phyloP scores from a whole-genome alignment of 2,329 filamentous ascomycete species.

The Geoglossum cookeanum region DNA sequence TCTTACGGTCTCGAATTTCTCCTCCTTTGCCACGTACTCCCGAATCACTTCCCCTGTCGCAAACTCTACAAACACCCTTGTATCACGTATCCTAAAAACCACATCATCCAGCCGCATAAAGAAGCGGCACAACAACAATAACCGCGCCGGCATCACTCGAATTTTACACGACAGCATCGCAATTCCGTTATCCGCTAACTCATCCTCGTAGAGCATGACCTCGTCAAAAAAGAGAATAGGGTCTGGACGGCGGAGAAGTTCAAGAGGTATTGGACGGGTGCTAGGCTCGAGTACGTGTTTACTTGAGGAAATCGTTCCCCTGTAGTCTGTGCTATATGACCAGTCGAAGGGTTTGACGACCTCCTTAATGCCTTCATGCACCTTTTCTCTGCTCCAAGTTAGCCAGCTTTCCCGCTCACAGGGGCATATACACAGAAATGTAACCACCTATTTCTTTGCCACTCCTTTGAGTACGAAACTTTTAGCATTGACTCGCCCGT shows the following conservation, averaged over 20 bases:
- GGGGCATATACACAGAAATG: neutral
- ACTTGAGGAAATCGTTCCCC: conserved; percentile 38
- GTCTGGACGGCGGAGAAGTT: conserved; percentile 71
- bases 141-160: conserved; percentile 73
- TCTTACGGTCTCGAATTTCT: conserved; percentile 56
- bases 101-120: conserved; percentile 92
- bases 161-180: conserved; percentile 80
- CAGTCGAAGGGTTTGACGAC: conserved; percentile 95
- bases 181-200: conserved; percentile 94
- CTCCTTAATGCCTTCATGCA: conserved; percentile 72
- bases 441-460: conserved; percentile 46
- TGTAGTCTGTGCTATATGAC: conserved; percentile 86
- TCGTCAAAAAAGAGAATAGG: conserved; percentile 96
- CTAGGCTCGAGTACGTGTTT: conserved; percentile 22
- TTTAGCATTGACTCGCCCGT: conserved; percentile 79
- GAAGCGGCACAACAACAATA: conserved; percentile 68
- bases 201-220: conserved; percentile 89
- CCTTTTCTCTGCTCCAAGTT: conserved; percentile 42
- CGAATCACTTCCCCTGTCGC: conserved; percentile 57
- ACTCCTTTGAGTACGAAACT: conserved; percentile 81
- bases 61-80: conserved; percentile 83
- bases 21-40: conserved; percentile 82
- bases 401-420: neutral
- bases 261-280: conserved; percentile 53
- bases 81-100: conserved; percentile 71